Evolutionary conservation across 2,329 filamentous ascomycete species (phyloP).

Genomic region (Ceratocystis papillata): DNA sequence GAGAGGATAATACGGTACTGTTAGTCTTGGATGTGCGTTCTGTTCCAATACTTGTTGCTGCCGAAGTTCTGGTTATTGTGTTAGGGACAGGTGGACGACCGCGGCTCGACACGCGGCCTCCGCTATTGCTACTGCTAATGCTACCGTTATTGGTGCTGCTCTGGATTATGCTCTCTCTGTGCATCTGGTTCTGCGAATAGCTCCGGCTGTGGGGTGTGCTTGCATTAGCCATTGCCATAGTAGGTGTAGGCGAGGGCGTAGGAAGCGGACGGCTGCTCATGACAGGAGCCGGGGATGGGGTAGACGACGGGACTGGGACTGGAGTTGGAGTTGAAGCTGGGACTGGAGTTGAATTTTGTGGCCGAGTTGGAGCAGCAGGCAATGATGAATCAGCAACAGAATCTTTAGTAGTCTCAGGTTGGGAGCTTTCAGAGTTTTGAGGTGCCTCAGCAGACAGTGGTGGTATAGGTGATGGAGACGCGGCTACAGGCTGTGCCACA

Average conservation of each 20-base stretch:
- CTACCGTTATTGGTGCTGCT: not conserved
- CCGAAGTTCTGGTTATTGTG: conserved; percentile 20
- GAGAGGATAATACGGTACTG: not conserved
- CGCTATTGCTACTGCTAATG: not conserved
- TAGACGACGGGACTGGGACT: not conserved
- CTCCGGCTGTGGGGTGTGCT: conserved; percentile 14
- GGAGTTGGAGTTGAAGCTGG: not conserved
- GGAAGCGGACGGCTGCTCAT: conserved; percentile 9
- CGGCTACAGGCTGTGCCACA: not conserved
- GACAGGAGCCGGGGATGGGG: conserved; percentile 1
- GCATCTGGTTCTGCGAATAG: conserved; percentile 18
- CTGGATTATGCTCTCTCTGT: not conserved
- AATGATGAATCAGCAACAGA: conserved; percentile 1
- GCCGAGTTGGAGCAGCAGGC: not conserved
- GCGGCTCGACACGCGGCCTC: not conserved
- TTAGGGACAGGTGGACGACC: conserved; percentile 16
- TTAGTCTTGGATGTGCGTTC: conserved; percentile 17
- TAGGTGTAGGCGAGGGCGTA: conserved; percentile 11
- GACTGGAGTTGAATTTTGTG: not conserved
- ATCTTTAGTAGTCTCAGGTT: not conserved
- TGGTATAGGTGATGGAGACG: conserved; percentile 11
- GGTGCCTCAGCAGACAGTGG: not conserved
- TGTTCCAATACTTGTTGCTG: conserved; percentile 20
- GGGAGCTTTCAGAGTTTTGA: not conserved
- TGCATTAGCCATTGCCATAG: conserved; percentile 2